Evolutionary conservation across 495 filamentous ascomycete genomes (phyloP).

Genomic region (Neurospora tetrasperma): DNA sequence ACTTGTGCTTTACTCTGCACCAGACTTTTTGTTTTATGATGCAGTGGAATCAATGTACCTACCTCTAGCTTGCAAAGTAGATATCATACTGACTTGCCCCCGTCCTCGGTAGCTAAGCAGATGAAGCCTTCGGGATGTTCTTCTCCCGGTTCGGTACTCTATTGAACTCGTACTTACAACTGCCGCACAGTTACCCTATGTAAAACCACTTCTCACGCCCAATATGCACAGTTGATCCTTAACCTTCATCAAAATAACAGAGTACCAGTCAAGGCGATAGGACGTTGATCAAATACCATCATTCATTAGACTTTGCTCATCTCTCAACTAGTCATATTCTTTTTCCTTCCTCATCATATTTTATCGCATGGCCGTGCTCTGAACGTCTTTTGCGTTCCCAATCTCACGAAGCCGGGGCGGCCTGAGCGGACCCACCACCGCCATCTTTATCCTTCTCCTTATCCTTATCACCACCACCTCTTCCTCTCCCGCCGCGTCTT

Average conservation of each 20-base stretch:
- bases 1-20: too few relatives aligned
- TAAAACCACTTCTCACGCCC: not conserved
- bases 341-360: not conserved
- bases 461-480: conserved; percentile 5
- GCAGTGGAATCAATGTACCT: not conserved
- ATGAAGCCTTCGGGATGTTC: not conserved
- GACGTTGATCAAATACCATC: not conserved
- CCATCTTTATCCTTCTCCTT: conserved; percentile 8
- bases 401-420: not conserved
- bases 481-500: conserved; percentile 11
- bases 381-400: not conserved
- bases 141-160: not conserved
- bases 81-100: not conserved
- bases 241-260: not conserved
- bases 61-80: not conserved
- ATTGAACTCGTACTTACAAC: not conserved
- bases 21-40: too few relatives aligned
- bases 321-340: not conserved
- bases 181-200: not conserved
- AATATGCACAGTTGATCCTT: not conserved
- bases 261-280: not conserved
- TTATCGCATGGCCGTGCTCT: not conserved
- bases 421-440: not conserved
- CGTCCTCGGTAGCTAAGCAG: not conserved
- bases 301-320: not conserved